These are phyloP conservation scores for Solanum rostratum DNA, from an alignment of 257 asterid species.

Conservation along the genomic window DNA sequence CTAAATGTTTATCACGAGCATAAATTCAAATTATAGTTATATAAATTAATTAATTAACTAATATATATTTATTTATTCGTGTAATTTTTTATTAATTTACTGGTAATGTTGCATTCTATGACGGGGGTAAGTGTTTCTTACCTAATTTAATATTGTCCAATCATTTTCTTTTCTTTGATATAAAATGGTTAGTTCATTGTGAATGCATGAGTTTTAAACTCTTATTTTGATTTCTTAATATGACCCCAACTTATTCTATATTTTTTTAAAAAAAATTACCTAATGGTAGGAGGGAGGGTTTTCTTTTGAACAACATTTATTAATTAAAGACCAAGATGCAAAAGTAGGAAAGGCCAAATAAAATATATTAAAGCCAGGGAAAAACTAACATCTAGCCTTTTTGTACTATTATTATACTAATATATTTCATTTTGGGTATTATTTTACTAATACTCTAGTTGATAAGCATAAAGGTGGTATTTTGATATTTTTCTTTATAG, in stretches of 20 bases:
- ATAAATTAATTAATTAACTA: no score
- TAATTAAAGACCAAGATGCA: neutral
- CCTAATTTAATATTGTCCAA: neutral
- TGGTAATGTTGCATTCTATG: neutral
- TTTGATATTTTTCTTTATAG: neutral
- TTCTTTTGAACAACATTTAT: no score
- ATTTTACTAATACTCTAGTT: neutral
- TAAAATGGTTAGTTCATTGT: neutral
- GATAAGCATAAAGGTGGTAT: neutral
- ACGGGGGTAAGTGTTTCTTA: neutral
- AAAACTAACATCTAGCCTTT: neutral
- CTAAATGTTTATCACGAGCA: no score
- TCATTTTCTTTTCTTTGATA: neutral
- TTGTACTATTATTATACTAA: neutral
- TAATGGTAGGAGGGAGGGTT: no score
- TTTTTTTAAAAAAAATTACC: no score
- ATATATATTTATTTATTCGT: no score
- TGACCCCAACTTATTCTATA: neutral
- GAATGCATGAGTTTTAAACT: neutral
- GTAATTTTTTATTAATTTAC: neutral
- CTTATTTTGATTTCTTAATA: neutral
- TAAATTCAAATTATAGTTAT: no score
- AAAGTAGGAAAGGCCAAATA: neutral
- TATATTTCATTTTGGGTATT: no score
- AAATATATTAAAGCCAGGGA: neutral